These are phyloP conservation scores for Salix dunnii DNA, from an alignment of 345 rosid species.

Conservation along the genomic window DNA sequence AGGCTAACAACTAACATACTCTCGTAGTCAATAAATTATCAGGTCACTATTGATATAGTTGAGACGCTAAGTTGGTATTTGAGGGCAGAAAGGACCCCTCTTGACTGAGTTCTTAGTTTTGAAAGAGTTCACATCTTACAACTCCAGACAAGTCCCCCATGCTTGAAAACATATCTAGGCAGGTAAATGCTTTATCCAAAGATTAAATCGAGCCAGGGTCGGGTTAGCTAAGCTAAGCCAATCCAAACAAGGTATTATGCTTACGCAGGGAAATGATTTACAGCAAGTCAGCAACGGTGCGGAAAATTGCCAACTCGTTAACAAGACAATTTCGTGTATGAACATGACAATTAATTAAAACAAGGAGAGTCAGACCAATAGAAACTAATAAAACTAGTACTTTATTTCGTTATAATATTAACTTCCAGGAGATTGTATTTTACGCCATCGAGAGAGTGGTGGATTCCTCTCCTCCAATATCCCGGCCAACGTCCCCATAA, in stretches of 20 bases:
- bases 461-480: neutral
- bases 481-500: neutral
- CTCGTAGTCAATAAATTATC: neutral
- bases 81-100: no score
- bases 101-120: no score
- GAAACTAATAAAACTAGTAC: neutral
- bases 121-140: no score
- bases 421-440: neutral
- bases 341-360: neutral
- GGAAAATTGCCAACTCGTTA: neutral
- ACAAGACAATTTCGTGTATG: neutral
- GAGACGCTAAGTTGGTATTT: no score
- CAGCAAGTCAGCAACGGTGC: neutral
- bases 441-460: neutral
- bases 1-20: neutral
- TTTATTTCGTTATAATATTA: neutral
- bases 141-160: no score
- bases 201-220: neutral
- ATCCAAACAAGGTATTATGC: neutral
- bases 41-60: no score
- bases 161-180: no score
- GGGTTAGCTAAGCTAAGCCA: neutral
- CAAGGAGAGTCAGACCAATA: neutral
- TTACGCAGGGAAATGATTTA: neutral
- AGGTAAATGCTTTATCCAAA: neutral